Evolutionary conservation across 306 rosid genomes (phyloP).

Genomic region (Abrus precatorius): DNA sequence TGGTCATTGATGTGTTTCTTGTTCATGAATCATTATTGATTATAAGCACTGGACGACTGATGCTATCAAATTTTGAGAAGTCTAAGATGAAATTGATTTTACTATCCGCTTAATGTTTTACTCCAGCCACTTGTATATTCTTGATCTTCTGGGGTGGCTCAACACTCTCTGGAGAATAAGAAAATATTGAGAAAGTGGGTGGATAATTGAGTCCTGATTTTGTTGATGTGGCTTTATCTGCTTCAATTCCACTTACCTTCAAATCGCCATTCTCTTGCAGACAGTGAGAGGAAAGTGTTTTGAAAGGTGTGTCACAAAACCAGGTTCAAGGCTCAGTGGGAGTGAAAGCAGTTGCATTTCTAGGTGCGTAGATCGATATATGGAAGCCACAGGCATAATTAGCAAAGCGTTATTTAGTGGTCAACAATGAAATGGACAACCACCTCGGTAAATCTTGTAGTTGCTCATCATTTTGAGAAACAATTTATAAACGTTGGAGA

Average conservation of each 20-base stretch:
- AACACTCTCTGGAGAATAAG: neutral
- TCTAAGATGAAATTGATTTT: constrained; percentile 10
- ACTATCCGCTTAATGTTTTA: neutral
- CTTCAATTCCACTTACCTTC: neutral
- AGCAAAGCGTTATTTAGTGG: constrained; percentile 77
- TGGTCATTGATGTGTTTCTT: constrained; percentile 25
- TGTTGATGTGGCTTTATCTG: neutral
- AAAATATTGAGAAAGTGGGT: no score
- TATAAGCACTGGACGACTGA: neutral
- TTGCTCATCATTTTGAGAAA: constrained; percentile 28
- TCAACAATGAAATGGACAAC: constrained; percentile 51
- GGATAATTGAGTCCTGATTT: neutral
- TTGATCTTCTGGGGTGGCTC: neutral
- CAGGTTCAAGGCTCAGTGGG: constrained; percentile 88
- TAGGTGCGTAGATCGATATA: constrained; percentile 93
- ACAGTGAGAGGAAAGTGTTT: constrained; percentile 89
- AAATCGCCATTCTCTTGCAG: constrained; percentile 54
- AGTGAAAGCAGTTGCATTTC: constrained; percentile 93
- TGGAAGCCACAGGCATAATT: constrained; percentile 94
- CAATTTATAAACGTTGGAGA: constrained; percentile 28
- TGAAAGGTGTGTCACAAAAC: constrained; percentile 91
- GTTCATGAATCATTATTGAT: neutral
- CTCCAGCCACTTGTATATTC: constrained; percentile 5
- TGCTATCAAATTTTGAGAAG: neutral
- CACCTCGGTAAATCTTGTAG: neutral